These are phyloP conservation scores for Daldinia childiae DNA, from an alignment of 495 filamentous ascomycete species.

Conservation along the genomic window DNA sequence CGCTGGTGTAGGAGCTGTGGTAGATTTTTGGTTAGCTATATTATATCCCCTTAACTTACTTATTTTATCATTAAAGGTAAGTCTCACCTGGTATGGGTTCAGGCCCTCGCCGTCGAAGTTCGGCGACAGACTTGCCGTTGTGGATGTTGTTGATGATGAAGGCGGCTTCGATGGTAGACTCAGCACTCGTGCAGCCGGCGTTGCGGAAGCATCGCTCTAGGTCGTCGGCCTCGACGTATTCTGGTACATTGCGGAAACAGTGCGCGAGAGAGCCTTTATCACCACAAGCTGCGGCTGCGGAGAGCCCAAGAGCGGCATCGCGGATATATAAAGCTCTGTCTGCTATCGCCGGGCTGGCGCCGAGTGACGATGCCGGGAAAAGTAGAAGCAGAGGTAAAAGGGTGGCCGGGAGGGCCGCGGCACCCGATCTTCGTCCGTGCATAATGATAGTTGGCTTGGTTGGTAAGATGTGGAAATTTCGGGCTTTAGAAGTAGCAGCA, in stretches of 20 bases:
- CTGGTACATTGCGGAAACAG: slow-evolving; percentile 44
- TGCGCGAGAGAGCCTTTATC: slow-evolving; percentile 47
- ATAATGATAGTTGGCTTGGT: slow-evolving; percentile 1
- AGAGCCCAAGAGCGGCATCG: slow-evolving; percentile 44
- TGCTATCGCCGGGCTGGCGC: slow-evolving; percentile 13
- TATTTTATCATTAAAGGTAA: not conserved
- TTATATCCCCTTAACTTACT: not conserved
- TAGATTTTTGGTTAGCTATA: not conserved
- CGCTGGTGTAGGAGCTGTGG: slow-evolving; percentile 17
- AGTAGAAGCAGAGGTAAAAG: slow-evolving; percentile 32
- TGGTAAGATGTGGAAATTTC: not conserved
- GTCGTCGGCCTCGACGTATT: slow-evolving; percentile 34
- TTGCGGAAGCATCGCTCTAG: slow-evolving; percentile 52
- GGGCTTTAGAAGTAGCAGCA: not conserved
- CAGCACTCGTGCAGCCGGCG: slow-evolving; percentile 52
- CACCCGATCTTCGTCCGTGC: slow-evolving; percentile 12
- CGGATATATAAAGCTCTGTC: slow-evolving; percentile 48
- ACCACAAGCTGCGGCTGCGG: slow-evolving; percentile 49
- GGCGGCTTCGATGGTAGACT: slow-evolving; percentile 48
- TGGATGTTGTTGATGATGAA: slow-evolving; percentile 48
- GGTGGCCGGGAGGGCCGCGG: slow-evolving; percentile 25
- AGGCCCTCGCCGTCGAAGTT: slow-evolving; percentile 47
- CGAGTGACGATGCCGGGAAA: slow-evolving; percentile 13
- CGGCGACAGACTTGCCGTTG: slow-evolving; percentile 24
- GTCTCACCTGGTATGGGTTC: slow-evolving; percentile 29